phyloP scores from a whole-genome alignment of 139 green algal genomes.

The Tetradesmus lagerheimii region DNA sequence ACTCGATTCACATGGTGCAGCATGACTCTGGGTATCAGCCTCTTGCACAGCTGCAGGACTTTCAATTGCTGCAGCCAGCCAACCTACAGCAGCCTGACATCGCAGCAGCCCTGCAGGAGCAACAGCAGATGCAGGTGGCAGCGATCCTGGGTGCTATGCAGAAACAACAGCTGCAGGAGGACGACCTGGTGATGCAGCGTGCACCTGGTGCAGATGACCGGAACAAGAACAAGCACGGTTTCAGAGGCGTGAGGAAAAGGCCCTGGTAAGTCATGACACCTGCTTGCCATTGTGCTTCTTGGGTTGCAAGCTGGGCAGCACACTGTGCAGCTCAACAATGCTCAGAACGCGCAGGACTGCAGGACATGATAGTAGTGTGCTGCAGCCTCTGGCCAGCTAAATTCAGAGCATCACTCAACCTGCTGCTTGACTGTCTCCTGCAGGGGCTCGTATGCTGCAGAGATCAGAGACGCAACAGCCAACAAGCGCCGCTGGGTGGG shows the following conservation, averaged over 20 bases:
- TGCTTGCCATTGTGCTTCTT: background rate
- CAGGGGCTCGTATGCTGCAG: constrained; percentile 83
- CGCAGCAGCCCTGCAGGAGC: background rate
- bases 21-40: background rate
- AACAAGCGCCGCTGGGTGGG: constrained; percentile 83
- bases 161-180: background rate
- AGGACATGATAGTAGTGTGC: constrained; percentile 50
- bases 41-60: background rate
- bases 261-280: constrained; percentile 52
- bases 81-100: background rate
- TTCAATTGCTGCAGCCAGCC: background rate
- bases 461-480: constrained; percentile 81
- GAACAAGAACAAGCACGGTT: constrained; percentile 75
- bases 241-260: constrained; percentile 76
- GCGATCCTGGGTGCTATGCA: background rate
- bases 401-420: too few species aligned
- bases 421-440: background rate
- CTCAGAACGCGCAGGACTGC: too few species aligned
- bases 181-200: background rate
- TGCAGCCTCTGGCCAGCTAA: constrained; percentile 50
- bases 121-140: background rate
- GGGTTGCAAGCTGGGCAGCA: too few species aligned
- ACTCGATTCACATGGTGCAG: background rate
- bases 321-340: background rate
- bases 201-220: background rate